Percentiles rank a stretch among this genome's conserved stretches.
Conservation (phyloP, 768 basidiomycete species). For the Mycena sanguinolenta region DNA sequence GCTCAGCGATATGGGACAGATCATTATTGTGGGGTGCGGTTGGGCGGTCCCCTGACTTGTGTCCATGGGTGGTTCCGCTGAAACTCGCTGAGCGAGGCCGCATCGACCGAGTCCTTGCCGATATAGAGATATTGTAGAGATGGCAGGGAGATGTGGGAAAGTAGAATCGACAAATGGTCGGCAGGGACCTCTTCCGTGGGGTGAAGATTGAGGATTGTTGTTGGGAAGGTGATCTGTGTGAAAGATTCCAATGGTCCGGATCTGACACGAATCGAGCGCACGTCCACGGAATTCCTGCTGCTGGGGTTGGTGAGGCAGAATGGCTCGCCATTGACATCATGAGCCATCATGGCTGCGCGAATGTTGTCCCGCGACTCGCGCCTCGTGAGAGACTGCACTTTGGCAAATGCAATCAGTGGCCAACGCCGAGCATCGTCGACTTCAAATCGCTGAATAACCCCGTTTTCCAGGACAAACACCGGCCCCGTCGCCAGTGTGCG, state of each 20-base stretch:
- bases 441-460: not conserved
- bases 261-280: not conserved
- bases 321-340: not conserved
- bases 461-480: not conserved
- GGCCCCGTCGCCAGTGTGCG: not conserved
- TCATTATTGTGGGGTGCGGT: no score
- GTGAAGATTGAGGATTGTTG: not conserved
- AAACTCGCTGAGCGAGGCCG: no score
- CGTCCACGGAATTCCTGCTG: not conserved
- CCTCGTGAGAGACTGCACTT: not conserved
- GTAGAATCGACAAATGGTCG: not conserved
- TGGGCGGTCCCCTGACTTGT: no score
- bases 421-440: not conserved
- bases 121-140: no score
- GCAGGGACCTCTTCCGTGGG: not conserved
- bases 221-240: no score
- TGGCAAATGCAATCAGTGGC: not conserved
- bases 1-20: no score
- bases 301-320: no score
- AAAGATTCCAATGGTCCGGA: no score
- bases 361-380: not conserved
- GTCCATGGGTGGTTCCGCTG: no score
- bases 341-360: not conserved
- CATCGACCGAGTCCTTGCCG: no score
- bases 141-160: not conserved